Base-by-base conservation (phyloP, 2,329 filamentous ascomycete genomes). In the Pyrenophora graminea region DNA sequence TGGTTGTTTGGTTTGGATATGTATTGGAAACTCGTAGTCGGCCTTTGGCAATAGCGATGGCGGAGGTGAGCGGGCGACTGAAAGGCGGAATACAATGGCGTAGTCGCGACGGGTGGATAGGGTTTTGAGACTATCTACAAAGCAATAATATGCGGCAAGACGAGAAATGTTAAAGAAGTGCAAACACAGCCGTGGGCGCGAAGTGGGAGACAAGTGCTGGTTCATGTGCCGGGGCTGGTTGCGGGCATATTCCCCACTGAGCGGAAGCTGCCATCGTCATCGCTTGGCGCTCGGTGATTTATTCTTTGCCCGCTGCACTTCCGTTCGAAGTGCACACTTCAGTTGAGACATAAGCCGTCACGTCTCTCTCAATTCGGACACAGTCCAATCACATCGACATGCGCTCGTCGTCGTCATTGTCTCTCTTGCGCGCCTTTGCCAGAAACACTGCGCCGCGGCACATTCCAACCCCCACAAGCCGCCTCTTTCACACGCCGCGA, bases 401-500 rank as follows among this genome's bases (percentile, higher is more conserved):
- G 71, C 59, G 49, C 33, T 46, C 66, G 25, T 52, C 65, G 1
- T 37, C 56, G 25, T 58, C 23, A 9, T 25, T 9, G 23, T 25
- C 64, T 27, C 33, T 68, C 23, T 53, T 67, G 40, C 64, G 69
- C 57, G 45, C 57, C 37, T 51, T 65, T 12, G 57, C 59, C 13
- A 62, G 61, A 17, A 52, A 57, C 33, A 30, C 39, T 37, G 53
- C 60, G 48, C 57, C 63, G 31, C 60, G 56, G 45, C 53, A 47
- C 62, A 64, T 67, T 64, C 67, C 68, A 54, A 56, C 45, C 37
- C 48, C 57, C 34, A 52, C 59, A 57, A 56, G 55, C 41, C 65
- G 66, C 51, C 50, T 62, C 43, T 52, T 61, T 40, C 66, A 70
- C 50, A 57, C 59, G 50, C 67, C 63, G 61, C 67, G 59, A 69